Percentiles rank a stretch among this genome's conserved stretches.
phyloP scores from a whole-genome alignment of 1,139 yeast species.

The Candida freyschussii region DNA sequence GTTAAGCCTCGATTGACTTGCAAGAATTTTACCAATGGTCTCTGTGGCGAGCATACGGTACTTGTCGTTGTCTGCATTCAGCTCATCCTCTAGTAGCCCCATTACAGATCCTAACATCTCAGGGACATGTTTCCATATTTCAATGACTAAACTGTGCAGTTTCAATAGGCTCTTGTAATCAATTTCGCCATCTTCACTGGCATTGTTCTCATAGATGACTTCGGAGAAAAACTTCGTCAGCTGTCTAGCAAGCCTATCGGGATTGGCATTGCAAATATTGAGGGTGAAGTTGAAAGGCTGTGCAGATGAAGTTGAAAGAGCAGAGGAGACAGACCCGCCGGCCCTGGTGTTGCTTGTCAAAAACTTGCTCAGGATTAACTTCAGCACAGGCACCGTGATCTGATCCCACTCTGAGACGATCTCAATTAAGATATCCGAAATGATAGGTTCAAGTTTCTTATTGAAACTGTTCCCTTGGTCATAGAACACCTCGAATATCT shows the following conservation, averaged over 20 bases:
- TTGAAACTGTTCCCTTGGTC: constrained; percentile 37
- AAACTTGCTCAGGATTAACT: constrained; percentile 48
- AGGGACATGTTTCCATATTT: constrained; percentile 76
- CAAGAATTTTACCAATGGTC: constrained; percentile 65
- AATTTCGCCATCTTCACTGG: constrained; percentile 30
- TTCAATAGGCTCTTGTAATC: constrained; percentile 46
- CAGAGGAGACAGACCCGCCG: constrained; percentile 28
- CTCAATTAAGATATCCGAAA: constrained; percentile 68
- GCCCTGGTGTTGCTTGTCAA: constrained; percentile 30
- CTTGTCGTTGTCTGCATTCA: constrained; percentile 63
- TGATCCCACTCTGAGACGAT: constrained; percentile 70
- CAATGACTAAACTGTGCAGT: constrained; percentile 58
- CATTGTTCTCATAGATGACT: constrained; percentile 47
- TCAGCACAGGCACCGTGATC: constrained; percentile 60
- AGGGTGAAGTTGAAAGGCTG: constrained; percentile 65
- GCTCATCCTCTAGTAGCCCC: constrained; percentile 77
- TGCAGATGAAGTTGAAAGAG: constrained; percentile 30
- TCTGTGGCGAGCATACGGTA: constrained; percentile 67
- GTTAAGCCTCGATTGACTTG: constrained; percentile 45
- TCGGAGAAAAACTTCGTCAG: constrained; percentile 81
- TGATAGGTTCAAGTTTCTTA: constrained; percentile 49
- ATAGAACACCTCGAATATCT: constrained; percentile 61
- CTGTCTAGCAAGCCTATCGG: constrained; percentile 73
- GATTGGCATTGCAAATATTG: constrained; percentile 62
- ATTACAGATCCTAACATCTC: constrained; percentile 68